phyloP scores from a whole-genome alignment of 169 alveolate genomes.

The Cryptosporidium sp. region DNA sequence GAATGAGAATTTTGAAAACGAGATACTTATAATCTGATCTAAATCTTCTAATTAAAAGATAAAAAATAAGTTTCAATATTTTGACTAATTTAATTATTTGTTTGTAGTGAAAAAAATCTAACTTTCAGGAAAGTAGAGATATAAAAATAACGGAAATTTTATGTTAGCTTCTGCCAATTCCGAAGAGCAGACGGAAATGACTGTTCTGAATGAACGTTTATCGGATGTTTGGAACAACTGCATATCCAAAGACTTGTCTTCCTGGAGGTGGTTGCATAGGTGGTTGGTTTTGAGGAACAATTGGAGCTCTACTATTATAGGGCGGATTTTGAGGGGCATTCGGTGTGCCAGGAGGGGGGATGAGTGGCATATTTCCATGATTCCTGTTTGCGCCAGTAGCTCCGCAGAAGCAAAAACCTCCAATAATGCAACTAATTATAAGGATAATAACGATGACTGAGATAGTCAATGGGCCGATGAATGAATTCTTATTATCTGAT shows the following conservation, averaged over 20 bases:
- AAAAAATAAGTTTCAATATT: neutral
- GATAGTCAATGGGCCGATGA: conserved; percentile 56
- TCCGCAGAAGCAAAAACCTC: conserved; percentile 71
- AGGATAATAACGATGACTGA: conserved; percentile 44
- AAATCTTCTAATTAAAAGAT: neutral
- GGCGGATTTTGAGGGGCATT: conserved; percentile 13
- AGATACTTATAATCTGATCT: neutral
- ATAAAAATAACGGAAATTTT: neutral
- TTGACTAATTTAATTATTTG: neutral
- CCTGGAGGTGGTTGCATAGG: conserved; percentile 28
- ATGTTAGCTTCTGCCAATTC: neutral
- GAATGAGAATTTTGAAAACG: neutral
- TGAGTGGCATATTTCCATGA: neutral
- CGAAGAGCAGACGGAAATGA: neutral
- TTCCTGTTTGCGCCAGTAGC: neutral
- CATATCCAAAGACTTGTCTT: conserved; percentile 60
- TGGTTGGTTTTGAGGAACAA: conserved; percentile 10
- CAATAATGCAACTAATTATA: conserved; percentile 45
- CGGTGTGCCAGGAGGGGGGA: conserved; percentile 3
- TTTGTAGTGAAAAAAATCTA: too few species aligned
- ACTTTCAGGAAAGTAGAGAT: neutral
- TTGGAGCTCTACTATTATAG: conserved; percentile 6
- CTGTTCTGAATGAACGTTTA: neutral
- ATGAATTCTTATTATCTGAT: neutral
- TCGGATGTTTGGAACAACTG: conserved; percentile 40